Conservation (phyloP, 73 alveolate species). For the Paramecium bursaria region DNA sequence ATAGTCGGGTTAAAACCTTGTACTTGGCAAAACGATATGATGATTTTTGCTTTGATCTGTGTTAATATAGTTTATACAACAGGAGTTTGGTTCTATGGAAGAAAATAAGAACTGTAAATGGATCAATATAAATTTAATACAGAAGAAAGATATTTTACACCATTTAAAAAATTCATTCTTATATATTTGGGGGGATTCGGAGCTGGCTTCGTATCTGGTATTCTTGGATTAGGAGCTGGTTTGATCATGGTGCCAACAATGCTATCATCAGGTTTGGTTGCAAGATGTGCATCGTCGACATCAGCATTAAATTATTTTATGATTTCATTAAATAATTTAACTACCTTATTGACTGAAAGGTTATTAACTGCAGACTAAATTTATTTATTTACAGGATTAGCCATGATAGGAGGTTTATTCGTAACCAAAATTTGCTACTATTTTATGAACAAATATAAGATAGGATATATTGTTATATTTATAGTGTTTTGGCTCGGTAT, state of each 20-base stretch:
- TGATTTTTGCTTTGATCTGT: not conserved
- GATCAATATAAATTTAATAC: not conserved
- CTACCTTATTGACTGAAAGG: not conserved
- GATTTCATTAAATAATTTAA: constrained; percentile 63
- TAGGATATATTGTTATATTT: constrained; percentile 35
- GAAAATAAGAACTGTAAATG: constrained; percentile 31
- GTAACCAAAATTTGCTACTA: constrained; percentile 26
- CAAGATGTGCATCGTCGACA: constrained; percentile 58
- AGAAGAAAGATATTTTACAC: constrained; percentile 19
- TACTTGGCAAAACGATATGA: not conserved
- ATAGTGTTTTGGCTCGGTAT: constrained; percentile 30
- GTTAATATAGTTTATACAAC: not conserved
- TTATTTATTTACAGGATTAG: constrained; percentile 31
- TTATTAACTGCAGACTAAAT: not conserved
- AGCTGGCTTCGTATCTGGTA: constrained; percentile 50
- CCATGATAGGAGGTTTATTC: constrained; percentile 51
- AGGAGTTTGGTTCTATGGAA: not conserved
- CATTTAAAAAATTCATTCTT: not conserved
- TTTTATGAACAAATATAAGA: constrained; percentile 14
- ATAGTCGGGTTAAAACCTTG: constrained; percentile 29
- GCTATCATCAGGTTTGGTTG: not conserved
- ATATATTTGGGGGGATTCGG: constrained; percentile 16
- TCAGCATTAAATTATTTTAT: constrained; percentile 56
- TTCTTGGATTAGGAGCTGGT: constrained; percentile 59
- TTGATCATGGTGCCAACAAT: constrained; percentile 44